Base-by-base conservation (phyloP, 2,329 filamentous ascomycete species). In the Penicillium sp. region DNA sequence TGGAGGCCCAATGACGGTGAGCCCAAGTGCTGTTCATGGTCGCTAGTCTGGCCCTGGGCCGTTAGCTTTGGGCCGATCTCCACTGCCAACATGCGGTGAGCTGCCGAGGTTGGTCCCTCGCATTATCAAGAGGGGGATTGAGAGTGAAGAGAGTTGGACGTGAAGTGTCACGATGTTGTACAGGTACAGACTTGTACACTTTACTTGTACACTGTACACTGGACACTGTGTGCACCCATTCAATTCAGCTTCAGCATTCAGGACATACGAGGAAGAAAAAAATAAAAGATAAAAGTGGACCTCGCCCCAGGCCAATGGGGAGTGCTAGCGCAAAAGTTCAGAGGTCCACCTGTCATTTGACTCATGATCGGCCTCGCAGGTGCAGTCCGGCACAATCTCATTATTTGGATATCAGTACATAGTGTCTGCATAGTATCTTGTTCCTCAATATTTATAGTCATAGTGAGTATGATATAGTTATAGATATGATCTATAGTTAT, bases 81-180 rank as follows among this genome's bases (percentile, higher is more conserved):
- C 51, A 54, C 54, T 49, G 46, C 52, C 55, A 62, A 62, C 46
- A 62, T 60, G 59, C 59, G 59, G 59, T 62, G 59, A 59, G 58
- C 58, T 54, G 48, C 54, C 51, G 54, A 61, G 59, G 59, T 59
- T 26, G 48, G 37, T 48, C 48, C 48, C 34, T 56, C 52, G 48
- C 42, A 29, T 34, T 45, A 50, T 55, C 48, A n/a, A 31, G 26
- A 21, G 26, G 10, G 28, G 14, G 16, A 21, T 26, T 31, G 16
- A 3, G 42, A 45, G 11, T 10, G 11, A 13, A 16, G 3, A 8
- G 39, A 43, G 34, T 4, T 5, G 34, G 37, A 23, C 11, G 14
- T 10, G 37, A 24, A 42, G 37, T 26, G 37, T 42, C 4, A 42
- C 37, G 37, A 44, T 44, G 40, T 44, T 28, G 40, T 44, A 44